Evolutionary conservation across 257 asterid species (phyloP), one percentile per base, ranked within the genome.

Genomic region (Coffea canephora): DNA sequence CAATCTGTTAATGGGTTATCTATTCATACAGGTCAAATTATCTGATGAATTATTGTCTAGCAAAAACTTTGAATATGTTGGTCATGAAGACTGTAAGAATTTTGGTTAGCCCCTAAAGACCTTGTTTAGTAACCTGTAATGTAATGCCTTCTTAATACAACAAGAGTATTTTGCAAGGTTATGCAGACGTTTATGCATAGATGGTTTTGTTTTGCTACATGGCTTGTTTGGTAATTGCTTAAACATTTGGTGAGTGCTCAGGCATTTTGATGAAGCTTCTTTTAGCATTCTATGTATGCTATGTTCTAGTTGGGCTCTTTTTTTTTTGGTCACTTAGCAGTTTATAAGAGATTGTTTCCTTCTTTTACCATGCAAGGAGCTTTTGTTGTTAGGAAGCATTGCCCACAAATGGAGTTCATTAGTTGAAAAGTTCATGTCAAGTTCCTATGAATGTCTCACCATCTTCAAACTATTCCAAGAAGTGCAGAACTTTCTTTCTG

Each of bases 381-480:
- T 94, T 77, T 76, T 88, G 85, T 88, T 92, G 79, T 84, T 90
- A 69, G 97, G 97, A 80, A 86, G 86, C 68, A 80, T 82, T 79
- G 92, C 85, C 57, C 79, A 84, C 81, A 92, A 82, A 88, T 92
- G 98, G 98, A 90, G 77, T 77, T 21, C 75, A 78, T 70, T 89
- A 67, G 85, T 92, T 69, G 90, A 90, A 71, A 90, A 80, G 61
- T 64, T 90, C 68, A 86, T 90, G 88, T 87, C 91, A 73, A 86
- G 85, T 85, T 83, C 91, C 61, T 79, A 81, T 54, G 88, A 87
- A 79, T 39, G 87, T 73, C 84, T 78, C 82, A 81, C 87, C 78
- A 73, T 87, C 75, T 84, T 89, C 71, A 90, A 86, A 84, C 77
- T 91, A 73, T 88, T 49, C 82, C 84, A 80, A 67, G 88, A 91